Percentiles rank a stretch among this genome's conserved stretches.
Conservation (phyloP, 2,329 filamentous ascomycete species). For the Aciculosporium take region DNA sequence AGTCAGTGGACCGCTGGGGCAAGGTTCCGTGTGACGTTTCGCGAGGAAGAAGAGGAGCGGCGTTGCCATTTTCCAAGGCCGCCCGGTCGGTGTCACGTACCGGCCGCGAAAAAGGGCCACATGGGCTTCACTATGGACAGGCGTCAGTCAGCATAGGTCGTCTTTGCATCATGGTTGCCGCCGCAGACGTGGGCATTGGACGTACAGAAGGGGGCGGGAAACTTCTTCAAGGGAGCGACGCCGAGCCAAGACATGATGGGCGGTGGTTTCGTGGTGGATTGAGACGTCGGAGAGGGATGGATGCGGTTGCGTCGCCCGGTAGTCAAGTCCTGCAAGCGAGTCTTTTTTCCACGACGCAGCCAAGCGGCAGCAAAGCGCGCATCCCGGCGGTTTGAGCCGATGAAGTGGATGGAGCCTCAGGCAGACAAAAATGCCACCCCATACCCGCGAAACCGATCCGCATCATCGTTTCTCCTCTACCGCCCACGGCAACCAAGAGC, state of each 20-base stretch:
- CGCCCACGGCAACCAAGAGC: too few species aligned
- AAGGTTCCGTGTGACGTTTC: too few species aligned
- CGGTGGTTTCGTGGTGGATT: conserved; percentile 23
- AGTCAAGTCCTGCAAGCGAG: conserved; percentile 21
- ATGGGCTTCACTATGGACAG: conserved; percentile 61
- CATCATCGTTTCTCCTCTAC: not conserved
- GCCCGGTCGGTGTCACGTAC: conserved; percentile 41
- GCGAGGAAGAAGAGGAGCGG: not conserved
- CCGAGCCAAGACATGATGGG: conserved; percentile 63
- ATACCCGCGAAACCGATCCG: not conserved
- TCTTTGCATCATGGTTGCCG: conserved; percentile 7
- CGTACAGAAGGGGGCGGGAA: conserved; percentile 64
- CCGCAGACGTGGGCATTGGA: conserved; percentile 29
- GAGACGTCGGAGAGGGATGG: conserved; percentile 19
- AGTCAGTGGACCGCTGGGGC: not conserved
- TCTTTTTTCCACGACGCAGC: conserved; percentile 25
- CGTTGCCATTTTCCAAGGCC: not conserved
- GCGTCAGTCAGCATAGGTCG: conserved; percentile 12
- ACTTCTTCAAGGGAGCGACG: conserved; percentile 56
- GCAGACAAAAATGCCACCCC: not conserved
- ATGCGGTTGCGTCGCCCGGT: not conserved
- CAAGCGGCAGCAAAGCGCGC: conserved; percentile 15
- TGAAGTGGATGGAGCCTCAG: conserved; percentile 15
- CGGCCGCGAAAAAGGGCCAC: conserved; percentile 86
- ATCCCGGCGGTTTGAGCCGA: conserved; percentile 18